Percentiles rank a stretch among this genome's conserved stretches.
Evolutionary conservation across 331 rosid genomes (phyloP).

Genomic region (Ulmus americana): DNA sequence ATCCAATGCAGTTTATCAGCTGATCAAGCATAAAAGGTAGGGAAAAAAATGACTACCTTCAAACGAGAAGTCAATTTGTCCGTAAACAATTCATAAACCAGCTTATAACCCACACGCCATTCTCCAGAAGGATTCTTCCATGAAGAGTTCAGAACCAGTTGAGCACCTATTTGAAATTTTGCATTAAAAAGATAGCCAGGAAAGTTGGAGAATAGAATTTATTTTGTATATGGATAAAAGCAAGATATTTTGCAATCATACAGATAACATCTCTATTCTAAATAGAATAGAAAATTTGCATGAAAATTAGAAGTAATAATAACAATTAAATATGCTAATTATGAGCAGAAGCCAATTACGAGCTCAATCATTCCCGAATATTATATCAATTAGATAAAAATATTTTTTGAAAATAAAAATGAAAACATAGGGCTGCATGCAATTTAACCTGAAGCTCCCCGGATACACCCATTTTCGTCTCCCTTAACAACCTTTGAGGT

Average conservation of each 20-base stretch:
- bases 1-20: conserved; percentile 5
- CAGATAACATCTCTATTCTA: not conserved
- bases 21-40: conserved; percentile 8
- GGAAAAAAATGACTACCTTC: conserved; percentile 49
- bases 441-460: conserved; percentile 79
- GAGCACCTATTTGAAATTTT: conserved; percentile 43
- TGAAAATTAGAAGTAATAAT: not conserved
- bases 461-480: conserved; percentile 50
- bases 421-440: not conserved
- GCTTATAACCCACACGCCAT: conserved; percentile 82
- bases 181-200: conserved; percentile 12
- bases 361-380: not conserved
- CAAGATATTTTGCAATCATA: not conserved
- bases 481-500: conserved; percentile 78
- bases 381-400: not conserved
- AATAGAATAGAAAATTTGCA: not conserved
- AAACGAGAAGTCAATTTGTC: conserved; percentile 57
- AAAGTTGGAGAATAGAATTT: not conserved
- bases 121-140: conserved; percentile 94
- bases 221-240: no score
- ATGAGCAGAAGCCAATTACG: not conserved
- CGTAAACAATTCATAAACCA: conserved; percentile 76
- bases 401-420: not conserved
- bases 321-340: no score
- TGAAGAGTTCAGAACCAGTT: conserved; percentile 54